Evolutionary conservation across 2,329 filamentous ascomycete species (phyloP), one percentile per base, ranked within the genome.

Genomic region (Pseudogymnoascus sp.): DNA sequence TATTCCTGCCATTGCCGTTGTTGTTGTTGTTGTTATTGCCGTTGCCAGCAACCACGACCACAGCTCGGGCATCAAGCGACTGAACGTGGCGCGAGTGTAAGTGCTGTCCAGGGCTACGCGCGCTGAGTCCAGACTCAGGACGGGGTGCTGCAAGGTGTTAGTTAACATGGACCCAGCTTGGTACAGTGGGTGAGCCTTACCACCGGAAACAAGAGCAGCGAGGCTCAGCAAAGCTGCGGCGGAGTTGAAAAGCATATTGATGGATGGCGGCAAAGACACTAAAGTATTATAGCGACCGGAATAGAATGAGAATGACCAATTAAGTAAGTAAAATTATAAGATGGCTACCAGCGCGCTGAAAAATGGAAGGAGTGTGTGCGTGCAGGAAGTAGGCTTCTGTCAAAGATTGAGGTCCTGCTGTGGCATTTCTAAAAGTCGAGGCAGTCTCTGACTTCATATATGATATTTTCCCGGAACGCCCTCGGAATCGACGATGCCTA

Each of bases 91-190:
- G 63, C 65, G 66, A 63, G 63, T 59, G 62, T 53, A n/a, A 38
- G 37, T 46, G 65, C 62, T 59, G 67, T 66, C 61, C 65, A 62
- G 36, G 61, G 37, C 18, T 59, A 16, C 40, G 46, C 21, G 40
- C 21, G 21, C 34, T 64, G 23, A 65, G 65, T 64, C 65, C 65
- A 53, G 66, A 65, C n/a, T 68, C 67, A 56, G 68, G 61, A 49
- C 65, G 65, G 53, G 69, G 68, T n/a, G 67, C 69, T 69, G 38
- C 34, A 43, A 16, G 38, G 25, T 60, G 61, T 71, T 61, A 70
- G 61, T 71, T 61, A 70, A 63, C n/a, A 5, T 60, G 5, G n/a
- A 18, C 25, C 3, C 36, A 36, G 3, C 21, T 21, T 14, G 25
- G 42, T 3, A 1, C n/a, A 16, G 5, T 16, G 31, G 12, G 18